Conservation (phyloP, 1,139 yeast species). For the Meyerozyma athensensis region DNA sequence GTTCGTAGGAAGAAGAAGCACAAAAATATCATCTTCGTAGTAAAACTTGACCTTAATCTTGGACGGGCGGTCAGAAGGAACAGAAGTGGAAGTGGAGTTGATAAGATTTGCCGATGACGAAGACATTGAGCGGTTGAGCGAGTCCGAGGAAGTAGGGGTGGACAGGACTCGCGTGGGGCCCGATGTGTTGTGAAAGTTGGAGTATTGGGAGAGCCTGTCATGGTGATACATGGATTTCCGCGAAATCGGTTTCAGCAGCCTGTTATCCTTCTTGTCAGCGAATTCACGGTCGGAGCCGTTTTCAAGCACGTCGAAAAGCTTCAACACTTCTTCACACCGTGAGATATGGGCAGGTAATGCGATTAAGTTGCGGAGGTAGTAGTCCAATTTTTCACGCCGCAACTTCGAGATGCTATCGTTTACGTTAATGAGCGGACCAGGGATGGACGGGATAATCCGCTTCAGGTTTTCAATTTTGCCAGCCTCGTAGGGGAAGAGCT, state of each 20-base stretch:
- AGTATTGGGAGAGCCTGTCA: slow-evolving; percentile 41
- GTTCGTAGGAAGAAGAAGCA: slow-evolving; percentile 65
- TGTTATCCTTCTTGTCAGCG: slow-evolving; percentile 18
- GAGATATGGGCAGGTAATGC: slow-evolving; percentile 76
- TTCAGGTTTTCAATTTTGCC: slow-evolving; percentile 72
- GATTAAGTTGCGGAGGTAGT: slow-evolving; percentile 71
- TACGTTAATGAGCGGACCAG: slow-evolving; percentile 92
- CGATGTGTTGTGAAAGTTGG: slow-evolving; percentile 20
- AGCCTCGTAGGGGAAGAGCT: slow-evolving; percentile 87
- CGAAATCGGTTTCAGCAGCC: slow-evolving; percentile 36
- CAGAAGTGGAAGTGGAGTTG: slow-evolving; percentile 1
- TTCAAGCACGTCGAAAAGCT: slow-evolving; percentile 63
- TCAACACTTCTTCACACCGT: slow-evolving; percentile 61
- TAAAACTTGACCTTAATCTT: slow-evolving; percentile 76
- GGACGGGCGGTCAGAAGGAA: slow-evolving; percentile 13
- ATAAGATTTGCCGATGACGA: slow-evolving; percentile 12
- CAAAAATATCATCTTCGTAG: slow-evolving; percentile 87
- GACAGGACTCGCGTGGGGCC: slow-evolving; percentile 8
- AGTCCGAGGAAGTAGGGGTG: slow-evolving; percentile 24
- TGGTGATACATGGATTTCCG: slow-evolving; percentile 41
- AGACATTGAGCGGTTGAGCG: slow-evolving; percentile 14
- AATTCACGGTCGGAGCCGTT: slow-evolving; percentile 55
- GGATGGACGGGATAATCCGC: slow-evolving; percentile 87
- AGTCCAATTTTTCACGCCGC: slow-evolving; percentile 79
- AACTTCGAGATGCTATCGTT: slow-evolving; percentile 84